A percentile compares a stretch with the other conserved stretches of the same genome.
Conservation (phyloP, 139 green algal species). For the Chlamydomonas asymmetrica region DNA sequence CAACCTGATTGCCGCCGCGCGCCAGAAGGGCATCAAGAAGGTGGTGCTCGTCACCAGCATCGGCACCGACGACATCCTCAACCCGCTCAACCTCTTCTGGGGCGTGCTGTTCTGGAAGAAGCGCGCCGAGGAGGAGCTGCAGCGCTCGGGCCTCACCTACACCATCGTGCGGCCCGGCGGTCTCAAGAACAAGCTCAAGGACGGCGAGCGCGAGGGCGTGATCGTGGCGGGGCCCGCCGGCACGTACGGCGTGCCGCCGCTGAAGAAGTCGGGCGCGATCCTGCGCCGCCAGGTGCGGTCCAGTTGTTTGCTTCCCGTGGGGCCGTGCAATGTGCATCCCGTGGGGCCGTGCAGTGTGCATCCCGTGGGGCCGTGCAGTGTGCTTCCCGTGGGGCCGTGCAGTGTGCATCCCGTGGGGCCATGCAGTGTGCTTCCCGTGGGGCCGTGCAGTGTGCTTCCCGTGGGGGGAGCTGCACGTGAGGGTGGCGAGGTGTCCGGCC, state of each 20-base stretch:
- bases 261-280: conserved; percentile 47
- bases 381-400: too few species aligned
- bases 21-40: conserved; percentile 51
- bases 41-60: conserved; percentile 75
- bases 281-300: conserved; percentile 57
- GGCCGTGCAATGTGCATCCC: too few species aligned
- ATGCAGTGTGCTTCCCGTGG: too few species aligned
- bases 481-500: too few species aligned
- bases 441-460: too few species aligned
- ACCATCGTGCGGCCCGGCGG: conserved; percentile 81
- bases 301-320: too few species aligned
- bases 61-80: conserved; percentile 75
- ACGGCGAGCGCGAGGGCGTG: conserved; percentile 32
- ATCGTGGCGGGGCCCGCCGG: conserved; percentile 54
- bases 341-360: too few species aligned
- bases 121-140: conserved; percentile 76
- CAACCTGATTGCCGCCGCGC: conserved; percentile 73
- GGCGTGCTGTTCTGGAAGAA: conserved; percentile 77
- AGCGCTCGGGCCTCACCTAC: conserved; percentile 76
- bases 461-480: too few species aligned
- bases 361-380: too few species aligned
- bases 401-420: too few species aligned
- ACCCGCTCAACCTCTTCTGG: conserved; percentile 81
- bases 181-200: conserved; percentile 50
- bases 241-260: conserved; percentile 54